Evolutionary conservation across 768 basidiomycete species (phyloP), one percentile per base, ranked within the genome.

Genomic region (Agaricus blazei): DNA sequence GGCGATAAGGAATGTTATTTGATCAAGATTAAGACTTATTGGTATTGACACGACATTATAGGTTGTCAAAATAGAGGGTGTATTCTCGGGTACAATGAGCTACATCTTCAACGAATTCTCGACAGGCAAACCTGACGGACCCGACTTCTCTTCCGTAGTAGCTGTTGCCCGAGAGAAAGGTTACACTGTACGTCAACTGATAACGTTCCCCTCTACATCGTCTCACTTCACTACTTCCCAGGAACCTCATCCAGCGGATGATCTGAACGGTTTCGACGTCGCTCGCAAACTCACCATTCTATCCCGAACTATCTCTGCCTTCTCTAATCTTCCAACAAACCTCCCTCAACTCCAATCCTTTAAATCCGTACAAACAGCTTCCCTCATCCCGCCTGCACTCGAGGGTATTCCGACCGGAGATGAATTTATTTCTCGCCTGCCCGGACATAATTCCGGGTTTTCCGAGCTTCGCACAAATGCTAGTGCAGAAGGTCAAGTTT

Each of bases 81-180:
- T 98, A 23, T 92, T 99, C 70, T 94, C 91, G 4, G 97, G 97
- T 8, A 99, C 97, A 2, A 84, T 99, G 79, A 93, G 89, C 67
- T 99, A 98, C 75, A 98, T 99, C 73, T 99, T 99, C 80, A 98
- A 98, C 74, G 85, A 93, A 59, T 92, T 94, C 74, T 87, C 90
- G 2, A 86, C 83, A 3, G 84, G 82, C 1, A 77, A 79, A 45
- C 72, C 83, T 4, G 80, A 81, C 48, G 88, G 87, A 0, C 85
- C 87, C 1, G 73, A 74, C 28, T 98, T 99, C 73, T 96, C 93
- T 4, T 85, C 90, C 26, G 87, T 98, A 36, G 96, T 99, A 53
- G 82, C 82, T 56, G 69, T 85, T 37, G 97, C 97, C 4, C 87
- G 92, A 47, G 88, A 90, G 64, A 90, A 92, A 62, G 97, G 97